Base-by-base conservation (phyloP, 2,329 filamentous ascomycete genomes). In the Davidsoniella australis region DNA sequence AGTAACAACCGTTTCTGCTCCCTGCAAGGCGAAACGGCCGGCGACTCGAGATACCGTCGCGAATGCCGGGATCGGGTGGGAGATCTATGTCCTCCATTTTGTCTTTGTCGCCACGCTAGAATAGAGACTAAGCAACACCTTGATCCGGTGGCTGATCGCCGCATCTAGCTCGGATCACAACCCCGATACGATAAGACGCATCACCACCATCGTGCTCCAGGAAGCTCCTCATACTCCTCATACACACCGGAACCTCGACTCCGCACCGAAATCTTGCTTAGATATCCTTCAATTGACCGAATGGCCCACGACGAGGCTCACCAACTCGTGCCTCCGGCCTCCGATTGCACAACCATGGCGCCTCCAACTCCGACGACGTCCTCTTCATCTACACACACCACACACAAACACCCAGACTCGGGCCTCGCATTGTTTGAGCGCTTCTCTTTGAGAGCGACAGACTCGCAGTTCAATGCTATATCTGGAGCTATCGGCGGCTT, bases 401-500 rank as follows among this genome's bases (percentile, higher is more conserved):
- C 60, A 63, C 80, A 33, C 29, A 33, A 33, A 12, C n/a, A 72
- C 74, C 1, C 49, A 56, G 18, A 75, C 76, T 63, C 40, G 12
- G 43, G 24, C 37, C 47, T 67, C 57, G 72, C 71, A 44, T 58
- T 63, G 46, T 58, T 77, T 54, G 70, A 80, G 60, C 67, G 65
- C 57, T 80, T 76, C 72, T 70, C 73, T 18, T 63, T 68, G 44
- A 58, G 61, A 38, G 75, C 76, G 46, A 76, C 75, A 33, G 72
- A 78, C 54, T 69, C 74, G 17, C 73, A 76, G 55, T 79, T 96
- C 63, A 85, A 93, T 63, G 85, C 86, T 54, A 71, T 95, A 50
- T 82, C 86, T 41, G 91, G 91, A 50, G 89, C 88, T 45, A 72
- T 85, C 51, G 89, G 88, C 46, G 91, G 91, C 45, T 85, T 96